A percentile compares a stretch with the other conserved stretches of the same genome.
These are phyloP conservation scores for Tulasnella sp. DNA, from an alignment of 768 basidiomycete species.

Conservation along the genomic window DNA sequence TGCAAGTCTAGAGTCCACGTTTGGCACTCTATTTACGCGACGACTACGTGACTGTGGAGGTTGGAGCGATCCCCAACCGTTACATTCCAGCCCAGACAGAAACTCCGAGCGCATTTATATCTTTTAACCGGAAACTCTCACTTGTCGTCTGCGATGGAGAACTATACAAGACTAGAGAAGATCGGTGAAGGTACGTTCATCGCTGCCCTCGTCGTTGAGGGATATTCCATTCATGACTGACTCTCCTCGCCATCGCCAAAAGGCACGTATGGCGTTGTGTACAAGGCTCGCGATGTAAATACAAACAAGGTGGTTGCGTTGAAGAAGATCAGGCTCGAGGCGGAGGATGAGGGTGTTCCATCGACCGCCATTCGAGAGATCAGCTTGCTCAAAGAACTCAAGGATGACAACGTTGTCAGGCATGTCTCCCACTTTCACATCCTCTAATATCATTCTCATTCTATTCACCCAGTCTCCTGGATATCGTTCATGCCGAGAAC, in stretches of 20 bases:
- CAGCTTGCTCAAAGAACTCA: slow-evolving; percentile 89
- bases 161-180: slow-evolving; percentile 97
- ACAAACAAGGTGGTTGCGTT: slow-evolving; percentile 81
- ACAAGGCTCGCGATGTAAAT: slow-evolving; percentile 79
- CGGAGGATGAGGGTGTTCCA: slow-evolving; percentile 97
- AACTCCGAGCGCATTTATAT: too few species aligned
- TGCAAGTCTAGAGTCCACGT: too few species aligned
- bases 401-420: slow-evolving; percentile 93
- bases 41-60: too few species aligned
- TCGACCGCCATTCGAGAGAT: slow-evolving; percentile 98
- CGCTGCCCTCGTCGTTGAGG: neutral
- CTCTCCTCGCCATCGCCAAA: neutral
- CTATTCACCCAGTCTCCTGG: slow-evolving; percentile 50
- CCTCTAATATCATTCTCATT: neutral
- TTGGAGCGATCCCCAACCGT: too few species aligned
- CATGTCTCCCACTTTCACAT: slow-evolving; percentile 20
- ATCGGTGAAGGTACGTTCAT: slow-evolving; percentile 62
- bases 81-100: too few species aligned
- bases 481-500: slow-evolving; percentile 94
- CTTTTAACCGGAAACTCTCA: too few species aligned
- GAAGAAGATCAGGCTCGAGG: slow-evolving; percentile 97
- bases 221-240: slow-evolving; percentile 10
- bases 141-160: slow-evolving; percentile 32
- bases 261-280: slow-evolving; percentile 98
- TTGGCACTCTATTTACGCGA: too few species aligned